These are phyloP conservation scores for Alternaria sp. DNA, from an alignment of 2,329 filamentous ascomycete species.

Conservation along the genomic window DNA sequence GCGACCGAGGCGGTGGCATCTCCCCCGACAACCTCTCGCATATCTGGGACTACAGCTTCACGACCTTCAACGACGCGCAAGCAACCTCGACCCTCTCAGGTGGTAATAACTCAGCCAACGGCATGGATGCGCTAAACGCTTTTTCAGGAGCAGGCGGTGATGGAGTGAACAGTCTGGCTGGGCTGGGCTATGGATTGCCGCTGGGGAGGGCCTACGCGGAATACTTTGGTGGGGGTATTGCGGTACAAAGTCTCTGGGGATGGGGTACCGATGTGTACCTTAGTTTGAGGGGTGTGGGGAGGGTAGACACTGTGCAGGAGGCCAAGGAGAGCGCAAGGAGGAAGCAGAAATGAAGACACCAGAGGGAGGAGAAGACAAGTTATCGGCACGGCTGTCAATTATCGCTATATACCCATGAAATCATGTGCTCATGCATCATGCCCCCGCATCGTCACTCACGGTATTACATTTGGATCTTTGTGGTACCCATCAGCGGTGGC, in stretches of 20 bases:
- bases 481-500: slow-evolving; percentile 8
- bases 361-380: neutral
- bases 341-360: slow-evolving; percentile 6
- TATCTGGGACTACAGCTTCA: slow-evolving; percentile 98
- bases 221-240: slow-evolving; percentile 95
- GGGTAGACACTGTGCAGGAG: slow-evolving; percentile 33
- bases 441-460: neutral
- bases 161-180: slow-evolving; percentile 81
- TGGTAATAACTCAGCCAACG: slow-evolving; percentile 37
- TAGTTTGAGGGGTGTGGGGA: slow-evolving; percentile 67
- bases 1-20: slow-evolving; percentile 95
- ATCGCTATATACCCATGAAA: slow-evolving; percentile 14
- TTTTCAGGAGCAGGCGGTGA: slow-evolving; percentile 77
- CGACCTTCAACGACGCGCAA: slow-evolving; percentile 81
- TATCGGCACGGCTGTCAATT: neutral
- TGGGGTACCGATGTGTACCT: slow-evolving; percentile 82
- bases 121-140: slow-evolving; percentile 74
- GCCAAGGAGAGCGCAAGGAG: slow-evolving; percentile 5
- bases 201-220: slow-evolving; percentile 93
- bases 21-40: slow-evolving; percentile 81
- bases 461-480: slow-evolving; percentile 15
- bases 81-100: slow-evolving; percentile 56
- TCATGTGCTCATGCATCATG: slow-evolving; percentile 6
- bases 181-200: slow-evolving; percentile 90
- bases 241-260: slow-evolving; percentile 92